phyloP scores from a whole-genome alignment of 225 moss, liverwort and hornwort genomes.

The Marchantia polymorpha region DNA sequence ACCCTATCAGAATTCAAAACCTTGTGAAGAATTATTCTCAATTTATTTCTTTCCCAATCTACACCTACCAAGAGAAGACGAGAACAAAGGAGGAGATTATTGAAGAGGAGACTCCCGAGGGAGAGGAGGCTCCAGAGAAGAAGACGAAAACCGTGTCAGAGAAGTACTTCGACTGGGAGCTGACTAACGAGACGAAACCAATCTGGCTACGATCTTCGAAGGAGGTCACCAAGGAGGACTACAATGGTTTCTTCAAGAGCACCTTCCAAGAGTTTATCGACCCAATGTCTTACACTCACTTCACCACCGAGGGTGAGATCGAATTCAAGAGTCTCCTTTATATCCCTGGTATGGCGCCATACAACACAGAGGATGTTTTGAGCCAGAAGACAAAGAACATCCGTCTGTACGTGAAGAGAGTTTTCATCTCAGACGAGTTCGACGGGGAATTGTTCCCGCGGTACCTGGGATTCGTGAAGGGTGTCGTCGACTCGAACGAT shows the following conservation, averaged over 20 bases:
- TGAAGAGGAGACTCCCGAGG: constrained; percentile 43
- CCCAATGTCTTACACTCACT: constrained; percentile 84
- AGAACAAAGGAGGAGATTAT: constrained; percentile 69
- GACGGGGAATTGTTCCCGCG: constrained; percentile 98
- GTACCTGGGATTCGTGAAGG: constrained; percentile 89
- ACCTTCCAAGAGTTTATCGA: constrained; percentile 94
- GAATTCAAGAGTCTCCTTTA: constrained; percentile 93
- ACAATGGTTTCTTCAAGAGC: constrained; percentile 81
- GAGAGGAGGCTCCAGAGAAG: constrained; percentile 27
- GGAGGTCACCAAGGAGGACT: constrained; percentile 75
- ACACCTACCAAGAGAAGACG: constrained; percentile 88
- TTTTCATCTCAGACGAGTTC: constrained; percentile 97
- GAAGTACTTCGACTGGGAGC: constrained; percentile 95
- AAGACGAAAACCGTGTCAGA: constrained; percentile 70
- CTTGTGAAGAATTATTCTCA: constrained; percentile 98
- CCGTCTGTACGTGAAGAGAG: constrained; percentile 88
- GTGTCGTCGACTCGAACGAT: constrained; percentile 94
- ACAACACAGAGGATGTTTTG: constrained; percentile 75
- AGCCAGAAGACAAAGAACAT: constrained; percentile 86
- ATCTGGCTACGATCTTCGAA: constrained; percentile 83
- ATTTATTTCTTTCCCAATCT: constrained; percentile 99
- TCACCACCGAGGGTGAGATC: constrained; percentile 93
- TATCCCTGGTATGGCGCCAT: constrained; percentile 95
- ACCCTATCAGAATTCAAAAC: constrained; percentile 66
- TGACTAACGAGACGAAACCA: constrained; percentile 91